Conservation (phyloP, 2,329 filamentous ascomycete genomes). For the Endoconidiophora polonica region DNA sequence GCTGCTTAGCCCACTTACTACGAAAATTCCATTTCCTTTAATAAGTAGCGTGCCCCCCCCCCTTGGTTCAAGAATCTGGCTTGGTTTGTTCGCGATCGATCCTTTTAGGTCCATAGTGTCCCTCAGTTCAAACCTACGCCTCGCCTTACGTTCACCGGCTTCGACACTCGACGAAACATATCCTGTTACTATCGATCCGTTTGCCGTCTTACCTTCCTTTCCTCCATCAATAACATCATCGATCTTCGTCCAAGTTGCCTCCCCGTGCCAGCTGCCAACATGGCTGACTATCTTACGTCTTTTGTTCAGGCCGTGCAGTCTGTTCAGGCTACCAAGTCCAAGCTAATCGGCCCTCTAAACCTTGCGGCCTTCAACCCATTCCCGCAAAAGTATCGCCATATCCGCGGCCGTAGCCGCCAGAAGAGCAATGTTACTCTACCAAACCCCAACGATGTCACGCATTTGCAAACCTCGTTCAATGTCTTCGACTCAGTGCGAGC, state of each 20-base stretch:
- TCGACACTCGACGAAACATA: background rate
- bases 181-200: background rate
- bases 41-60: conserved; percentile 10
- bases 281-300: conserved; percentile 25
- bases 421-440: conserved; percentile 22
- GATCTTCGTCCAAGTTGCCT: background rate
- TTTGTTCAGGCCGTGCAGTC: conserved; percentile 14
- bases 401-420: conserved; percentile 24
- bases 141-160: background rate
- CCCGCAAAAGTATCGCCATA: conserved; percentile 24
- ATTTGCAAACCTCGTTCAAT: conserved; percentile 67
- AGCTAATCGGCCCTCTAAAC: conserved; percentile 26
- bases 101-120: conserved; percentile 11
- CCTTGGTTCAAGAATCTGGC: conserved; percentile 7
- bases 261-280: conserved; percentile 11
- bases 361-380: conserved; percentile 27
- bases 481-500: conserved; percentile 60
- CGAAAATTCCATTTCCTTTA: conserved; percentile 6
- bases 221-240: background rate
- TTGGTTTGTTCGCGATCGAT: conserved; percentile 11
- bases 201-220: background rate
- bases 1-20: background rate
- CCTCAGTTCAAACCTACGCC: conserved; percentile 2
- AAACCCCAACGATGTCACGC: conserved; percentile 45
- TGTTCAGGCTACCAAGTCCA: conserved; percentile 22